Evolutionary conservation across 495 filamentous ascomycete species (phyloP).

Genomic region (Neurospora sp.): DNA sequence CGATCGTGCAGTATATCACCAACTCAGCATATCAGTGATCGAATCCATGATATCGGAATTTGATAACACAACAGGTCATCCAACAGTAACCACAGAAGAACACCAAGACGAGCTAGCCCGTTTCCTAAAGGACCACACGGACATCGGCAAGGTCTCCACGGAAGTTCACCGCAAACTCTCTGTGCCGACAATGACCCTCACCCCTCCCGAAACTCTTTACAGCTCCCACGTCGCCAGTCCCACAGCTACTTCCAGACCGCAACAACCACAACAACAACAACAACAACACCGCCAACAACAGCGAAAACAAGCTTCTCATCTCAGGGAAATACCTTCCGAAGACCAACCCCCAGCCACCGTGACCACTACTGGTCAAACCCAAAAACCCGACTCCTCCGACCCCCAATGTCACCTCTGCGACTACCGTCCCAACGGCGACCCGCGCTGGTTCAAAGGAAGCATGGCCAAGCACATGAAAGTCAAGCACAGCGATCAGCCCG

Average conservation of each 20-base stretch:
- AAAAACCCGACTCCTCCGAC: constrained; percentile 29
- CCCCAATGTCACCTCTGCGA: constrained; percentile 36
- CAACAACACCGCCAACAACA: background rate
- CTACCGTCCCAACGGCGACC: constrained; percentile 40
- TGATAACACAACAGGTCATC: constrained; percentile 1
- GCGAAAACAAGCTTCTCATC: background rate
- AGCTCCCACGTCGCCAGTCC: background rate
- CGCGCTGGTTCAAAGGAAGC: constrained; percentile 43
- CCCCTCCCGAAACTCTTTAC: background rate
- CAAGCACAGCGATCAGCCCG: constrained; percentile 33
- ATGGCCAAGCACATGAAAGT: constrained; percentile 44
- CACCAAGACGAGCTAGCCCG: constrained; percentile 12
- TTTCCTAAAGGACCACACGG: constrained; percentile 10
- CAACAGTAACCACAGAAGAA: constrained; percentile 1
- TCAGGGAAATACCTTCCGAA: background rate
- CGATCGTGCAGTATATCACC: constrained; percentile 27
- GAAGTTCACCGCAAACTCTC: constrained; percentile 1
- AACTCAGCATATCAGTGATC: constrained; percentile 25
- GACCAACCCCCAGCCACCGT: background rate
- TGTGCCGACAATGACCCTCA: constrained; percentile 4
- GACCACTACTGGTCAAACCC: background rate
- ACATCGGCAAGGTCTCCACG: background rate
- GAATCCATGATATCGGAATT: constrained; percentile 22
- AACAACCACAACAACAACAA: constrained; percentile 2
- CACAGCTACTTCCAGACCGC: background rate